phyloP scores from a whole-genome alignment of 768 basidiomycete species.

The Trametes cubensis region DNA sequence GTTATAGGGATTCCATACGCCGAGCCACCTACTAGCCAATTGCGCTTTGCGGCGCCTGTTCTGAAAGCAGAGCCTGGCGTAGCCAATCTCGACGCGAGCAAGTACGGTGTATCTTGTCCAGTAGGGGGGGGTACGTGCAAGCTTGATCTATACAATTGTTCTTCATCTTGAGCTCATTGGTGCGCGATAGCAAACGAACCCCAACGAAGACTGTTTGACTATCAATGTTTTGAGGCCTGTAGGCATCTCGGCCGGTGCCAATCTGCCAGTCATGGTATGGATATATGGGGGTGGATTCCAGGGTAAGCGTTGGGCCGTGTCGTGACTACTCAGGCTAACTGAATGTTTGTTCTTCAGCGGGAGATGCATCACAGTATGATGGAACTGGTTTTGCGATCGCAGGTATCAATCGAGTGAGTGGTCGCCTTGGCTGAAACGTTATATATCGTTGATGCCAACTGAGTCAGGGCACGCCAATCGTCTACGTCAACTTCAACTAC shows the following conservation, averaged over 20 bases:
- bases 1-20: slow-evolving; percentile 39
- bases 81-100: slow-evolving; percentile 19
- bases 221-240: slow-evolving; percentile 50
- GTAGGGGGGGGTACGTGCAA: slow-evolving; percentile 35
- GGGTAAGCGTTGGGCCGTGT: not conserved
- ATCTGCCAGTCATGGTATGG: slow-evolving; percentile 49
- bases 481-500: slow-evolving; percentile 56
- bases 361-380: slow-evolving; percentile 12
- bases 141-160: not conserved
- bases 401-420: slow-evolving; percentile 9
- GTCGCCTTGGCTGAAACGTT: not conserved
- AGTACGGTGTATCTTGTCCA: slow-evolving; percentile 34
- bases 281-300: slow-evolving; percentile 46
- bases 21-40: slow-evolving; percentile 34
- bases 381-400: not conserved
- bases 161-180: not conserved
- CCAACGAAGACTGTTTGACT: slow-evolving; percentile 50
- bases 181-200: not conserved
- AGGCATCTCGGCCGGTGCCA: slow-evolving; percentile 28
- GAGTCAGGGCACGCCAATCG: slow-evolving; percentile 31
- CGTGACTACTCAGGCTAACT: not conserved
- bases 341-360: not conserved
- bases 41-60: slow-evolving; percentile 35
- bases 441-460: not conserved
- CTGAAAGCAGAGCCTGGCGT: slow-evolving; percentile 16